These are phyloP conservation scores for Candida vaughaniae DNA, from an alignment of 805 yeast genomes.

Conservation along the genomic window DNA sequence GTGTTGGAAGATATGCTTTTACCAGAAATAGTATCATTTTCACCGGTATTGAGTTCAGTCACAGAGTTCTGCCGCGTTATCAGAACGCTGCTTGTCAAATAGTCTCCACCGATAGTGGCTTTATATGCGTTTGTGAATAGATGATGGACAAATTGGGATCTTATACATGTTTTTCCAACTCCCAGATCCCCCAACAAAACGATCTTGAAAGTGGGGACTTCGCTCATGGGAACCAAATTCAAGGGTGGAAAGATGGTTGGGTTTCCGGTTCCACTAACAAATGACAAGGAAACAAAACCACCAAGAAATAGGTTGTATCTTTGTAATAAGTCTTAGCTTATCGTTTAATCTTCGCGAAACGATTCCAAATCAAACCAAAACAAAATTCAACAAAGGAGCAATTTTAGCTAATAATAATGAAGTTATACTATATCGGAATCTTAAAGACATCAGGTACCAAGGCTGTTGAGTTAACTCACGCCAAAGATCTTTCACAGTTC, in stretches of 20 bases:
- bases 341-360: too few species aligned
- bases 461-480: constrained; percentile 74
- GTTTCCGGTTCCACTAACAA: not conserved
- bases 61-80: constrained; percentile 1
- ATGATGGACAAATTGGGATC: constrained; percentile 56
- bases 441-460: constrained; percentile 58
- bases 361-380: too few species aligned
- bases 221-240: too few species aligned
- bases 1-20: not conserved
- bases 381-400: too few species aligned
- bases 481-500: constrained; percentile 81
- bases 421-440: constrained; percentile 86
- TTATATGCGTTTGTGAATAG: constrained; percentile 54
- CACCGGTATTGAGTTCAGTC: not conserved
- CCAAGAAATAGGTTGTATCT: too few species aligned
- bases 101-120: constrained; percentile 62
- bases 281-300: not conserved
- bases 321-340: too few species aligned
- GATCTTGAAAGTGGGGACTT: constrained; percentile 38
- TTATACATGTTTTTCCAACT: constrained; percentile 58
- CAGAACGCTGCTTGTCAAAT: constrained; percentile 42
- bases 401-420: too few species aligned
- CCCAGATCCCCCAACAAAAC: constrained; percentile 59
- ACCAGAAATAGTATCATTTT: not conserved
- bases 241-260: too few species aligned